These are phyloP conservation scores for Fraxinus anomala DNA, from an alignment of 257 asterid genomes.

Conservation along the genomic window DNA sequence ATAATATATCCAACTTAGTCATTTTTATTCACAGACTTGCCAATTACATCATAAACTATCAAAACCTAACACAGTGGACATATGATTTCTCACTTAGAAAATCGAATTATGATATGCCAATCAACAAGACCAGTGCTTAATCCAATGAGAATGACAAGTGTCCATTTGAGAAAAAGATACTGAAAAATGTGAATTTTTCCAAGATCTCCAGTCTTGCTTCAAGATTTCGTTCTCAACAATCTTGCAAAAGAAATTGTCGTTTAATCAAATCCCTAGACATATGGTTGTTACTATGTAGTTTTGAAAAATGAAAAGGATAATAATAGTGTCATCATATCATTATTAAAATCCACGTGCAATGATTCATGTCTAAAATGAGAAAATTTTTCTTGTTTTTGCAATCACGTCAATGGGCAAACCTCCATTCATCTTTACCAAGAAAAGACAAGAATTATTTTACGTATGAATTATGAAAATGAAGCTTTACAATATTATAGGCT, in stretches of 20 bases:
- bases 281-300: neutral
- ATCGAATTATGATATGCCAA: no score
- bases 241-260: conserved; percentile 3
- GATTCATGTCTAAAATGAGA: no score
- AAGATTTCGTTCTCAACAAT: no score
- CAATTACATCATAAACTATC: no score
- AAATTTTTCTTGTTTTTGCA: neutral
- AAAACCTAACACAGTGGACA: no score
- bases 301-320: neutral
- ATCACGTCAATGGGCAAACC: neutral
- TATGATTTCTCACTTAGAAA: no score
- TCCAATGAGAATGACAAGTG: no score
- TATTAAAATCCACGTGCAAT: neutral
- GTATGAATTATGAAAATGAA: neutral
- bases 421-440: neutral
- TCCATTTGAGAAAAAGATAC: no score
- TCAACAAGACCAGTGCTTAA: no score
- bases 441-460: neutral
- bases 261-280: conserved; percentile 18
- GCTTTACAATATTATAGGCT: neutral
- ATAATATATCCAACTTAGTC: no score
- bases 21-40: no score
- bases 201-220: no score
- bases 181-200: neutral
- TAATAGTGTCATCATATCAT: neutral